Percentiles rank a stretch among this genome's conserved stretches.
Conservation (phyloP, 2,329 filamentous ascomycete species). For the Endothia cerciana region DNA sequence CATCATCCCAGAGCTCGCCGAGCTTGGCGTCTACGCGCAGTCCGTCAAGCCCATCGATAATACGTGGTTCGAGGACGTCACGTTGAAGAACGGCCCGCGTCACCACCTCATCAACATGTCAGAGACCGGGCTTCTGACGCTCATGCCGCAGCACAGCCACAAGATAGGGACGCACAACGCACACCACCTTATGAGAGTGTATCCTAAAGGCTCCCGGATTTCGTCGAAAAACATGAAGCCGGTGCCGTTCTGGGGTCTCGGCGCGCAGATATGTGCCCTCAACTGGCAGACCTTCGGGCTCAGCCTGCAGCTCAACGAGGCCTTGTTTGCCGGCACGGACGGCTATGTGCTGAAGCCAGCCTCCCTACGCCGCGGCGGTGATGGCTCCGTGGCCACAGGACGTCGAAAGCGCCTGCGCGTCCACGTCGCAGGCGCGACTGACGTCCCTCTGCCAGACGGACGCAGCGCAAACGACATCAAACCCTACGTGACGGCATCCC, state of each 20-base stretch:
- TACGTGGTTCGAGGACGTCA: conserved; percentile 62
- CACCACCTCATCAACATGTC: conserved; percentile 73
- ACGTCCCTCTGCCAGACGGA: conserved; percentile 58
- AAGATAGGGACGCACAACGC: conserved; percentile 65
- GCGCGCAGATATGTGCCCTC: conserved; percentile 70
- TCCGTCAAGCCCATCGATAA: conserved; percentile 69
- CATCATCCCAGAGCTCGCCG: conserved; percentile 68
- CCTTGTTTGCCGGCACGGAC: conserved; percentile 66
- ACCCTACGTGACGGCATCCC: conserved; percentile 68
- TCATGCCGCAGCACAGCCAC: conserved; percentile 51
- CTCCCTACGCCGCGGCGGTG: conserved; percentile 59
- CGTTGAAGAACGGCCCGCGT: conserved; percentile 60
- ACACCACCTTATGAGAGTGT: conserved; percentile 71
- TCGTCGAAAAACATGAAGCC: conserved; percentile 67
- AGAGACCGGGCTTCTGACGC: conserved; percentile 59
- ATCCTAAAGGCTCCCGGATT: conserved; percentile 70
- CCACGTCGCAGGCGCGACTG: conserved; percentile 65
- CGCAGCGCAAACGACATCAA: conserved; percentile 57
- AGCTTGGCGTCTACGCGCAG: conserved; percentile 70
- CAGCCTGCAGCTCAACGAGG: conserved; percentile 70
- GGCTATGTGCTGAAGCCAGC: conserved; percentile 70
- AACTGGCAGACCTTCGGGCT: conserved; percentile 73
- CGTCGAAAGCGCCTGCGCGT: conserved; percentile 54
- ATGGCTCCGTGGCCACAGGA: conserved; percentile 41
- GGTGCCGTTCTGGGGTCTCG: conserved; percentile 67